Evolutionary conservation across 2,329 filamentous ascomycete genomes (phyloP), one percentile per base, ranked within the genome.

Genomic region (Grosmannia clavigera): DNA sequence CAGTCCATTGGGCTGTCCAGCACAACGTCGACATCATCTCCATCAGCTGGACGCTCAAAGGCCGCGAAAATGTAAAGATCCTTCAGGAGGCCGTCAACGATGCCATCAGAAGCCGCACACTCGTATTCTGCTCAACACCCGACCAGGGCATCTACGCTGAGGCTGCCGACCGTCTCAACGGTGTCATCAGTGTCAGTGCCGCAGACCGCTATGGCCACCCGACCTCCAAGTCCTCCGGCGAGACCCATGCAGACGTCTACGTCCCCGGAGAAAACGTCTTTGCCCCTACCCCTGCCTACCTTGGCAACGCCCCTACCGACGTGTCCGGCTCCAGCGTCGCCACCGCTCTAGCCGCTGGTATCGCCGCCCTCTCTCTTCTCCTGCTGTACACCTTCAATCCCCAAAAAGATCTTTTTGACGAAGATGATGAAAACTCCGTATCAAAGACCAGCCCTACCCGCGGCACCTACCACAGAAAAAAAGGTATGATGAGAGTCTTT

Each of bases 61-160:
- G 33, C 3, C 58, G 63, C 16, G 38, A 61, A 9, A 12, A 52
- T 33, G 10, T 10, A 35, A 46, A 61, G 1, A 61, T 51, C 27
- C 68, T 73, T 1, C 62, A 68, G 10, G 35, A 58, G 0, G 70
- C 71, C 14, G 67, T 74, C 31, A 50, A 53, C 0, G 54, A 64
- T 1, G 71, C 71, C 0, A 60, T 61, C 1, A 58, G 58, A n/a
- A 60, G 67, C 7, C 40, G 22, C 22, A 60, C 53, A 3, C 65
- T 74, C 51, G 68, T 75, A 62, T 75, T 75, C 61, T 74, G 72
- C 64, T 67, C 73, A 0, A 67, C 71, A 0, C 67, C 61, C 6
- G 73, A 75, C 60, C 65, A 70, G 14, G 60, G 60, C 25, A 48
- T 60, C 7, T 60, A 61, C 51, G 54, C 54, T 5, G 58, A 60